phyloP scores from a whole-genome alignment of 2,329 filamentous ascomycete genomes.

The Alternaria sp. region DNA sequence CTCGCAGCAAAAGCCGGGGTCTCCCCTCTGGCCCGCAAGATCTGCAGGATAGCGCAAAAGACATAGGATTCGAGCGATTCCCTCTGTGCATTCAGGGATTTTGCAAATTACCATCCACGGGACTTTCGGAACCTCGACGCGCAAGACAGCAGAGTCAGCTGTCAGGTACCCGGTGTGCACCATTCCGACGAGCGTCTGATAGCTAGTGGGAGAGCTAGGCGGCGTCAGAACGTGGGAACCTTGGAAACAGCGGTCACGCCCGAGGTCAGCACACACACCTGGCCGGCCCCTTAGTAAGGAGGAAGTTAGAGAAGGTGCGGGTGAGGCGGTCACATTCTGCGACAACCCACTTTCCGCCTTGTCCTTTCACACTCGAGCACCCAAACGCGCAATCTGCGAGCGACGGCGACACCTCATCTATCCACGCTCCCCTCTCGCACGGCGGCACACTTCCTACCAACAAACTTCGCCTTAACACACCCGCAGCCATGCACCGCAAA shows the following conservation, averaged over 20 bases:
- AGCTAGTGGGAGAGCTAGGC: constrained; percentile 16
- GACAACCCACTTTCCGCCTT: constrained; percentile 1
- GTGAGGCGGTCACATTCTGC: constrained; percentile 19
- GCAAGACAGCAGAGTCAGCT: constrained; percentile 10
- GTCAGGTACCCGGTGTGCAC: constrained; percentile 19
- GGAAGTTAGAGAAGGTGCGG: constrained; percentile 15
- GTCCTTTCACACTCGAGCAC: neutral
- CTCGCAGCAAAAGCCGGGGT: constrained; percentile 16
- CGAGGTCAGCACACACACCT: constrained; percentile 20
- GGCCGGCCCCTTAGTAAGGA: constrained; percentile 2
- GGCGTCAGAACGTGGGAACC: constrained; percentile 19
- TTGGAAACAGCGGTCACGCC: constrained; percentile 30
- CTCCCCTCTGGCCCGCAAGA: constrained; percentile 13
- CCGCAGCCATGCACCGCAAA: constrained; percentile 70
- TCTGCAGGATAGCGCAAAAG: constrained; percentile 15
- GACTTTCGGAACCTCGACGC: neutral
- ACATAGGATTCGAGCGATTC: neutral
- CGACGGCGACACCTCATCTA: constrained; percentile 1
- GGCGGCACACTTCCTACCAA: neutral
- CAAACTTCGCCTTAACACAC: neutral
- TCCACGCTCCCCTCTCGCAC: constrained; percentile 3
- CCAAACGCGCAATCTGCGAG: constrained; percentile 6
- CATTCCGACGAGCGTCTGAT: constrained; percentile 21
- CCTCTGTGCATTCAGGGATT: constrained; percentile 1
- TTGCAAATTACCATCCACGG: constrained; percentile 2